phyloP scores from a whole-genome alignment of 768 basidiomycete species.

The Pisolithus albus region DNA sequence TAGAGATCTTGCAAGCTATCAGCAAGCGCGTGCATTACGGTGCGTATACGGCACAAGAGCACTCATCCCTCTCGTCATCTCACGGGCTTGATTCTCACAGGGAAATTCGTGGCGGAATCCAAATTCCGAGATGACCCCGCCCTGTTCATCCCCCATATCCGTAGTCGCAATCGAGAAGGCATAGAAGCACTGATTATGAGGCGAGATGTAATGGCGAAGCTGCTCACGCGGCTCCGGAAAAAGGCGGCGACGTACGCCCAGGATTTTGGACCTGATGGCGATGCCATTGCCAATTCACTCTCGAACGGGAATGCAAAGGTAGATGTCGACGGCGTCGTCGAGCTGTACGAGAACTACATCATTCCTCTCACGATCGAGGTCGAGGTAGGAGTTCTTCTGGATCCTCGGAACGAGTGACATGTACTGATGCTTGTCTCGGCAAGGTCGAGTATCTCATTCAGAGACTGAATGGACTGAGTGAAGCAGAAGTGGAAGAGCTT shows the following conservation, averaged over 20 bases:
- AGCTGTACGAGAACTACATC: slow-evolving; percentile 90
- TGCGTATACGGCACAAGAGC: slow-evolving; percentile 28
- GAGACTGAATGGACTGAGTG: slow-evolving; percentile 77
- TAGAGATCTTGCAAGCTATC: slow-evolving; percentile 96
- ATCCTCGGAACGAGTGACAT: not conserved
- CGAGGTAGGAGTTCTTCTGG: slow-evolving; percentile 56
- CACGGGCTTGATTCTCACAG: slow-evolving; percentile 34
- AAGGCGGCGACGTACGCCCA: slow-evolving; percentile 79
- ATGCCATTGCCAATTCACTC: slow-evolving; percentile 32
- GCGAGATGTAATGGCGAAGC: slow-evolving; percentile 84
- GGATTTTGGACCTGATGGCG: slow-evolving; percentile 70
- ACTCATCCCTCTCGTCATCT: not conserved
- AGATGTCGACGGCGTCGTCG: slow-evolving; percentile 87
- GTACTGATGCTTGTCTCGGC: not conserved
- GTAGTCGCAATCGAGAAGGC: slow-evolving; percentile 63
- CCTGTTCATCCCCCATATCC: slow-evolving; percentile 90
- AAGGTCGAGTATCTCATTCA: slow-evolving; percentile 95
- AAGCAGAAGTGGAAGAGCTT: slow-evolving; percentile 72
- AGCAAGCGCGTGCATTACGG: slow-evolving; percentile 98
- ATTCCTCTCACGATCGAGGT: slow-evolving; percentile 98
- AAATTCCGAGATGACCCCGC: slow-evolving; percentile 87
- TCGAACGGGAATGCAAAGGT: slow-evolving; percentile 55
- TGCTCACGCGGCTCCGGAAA: slow-evolving; percentile 77
- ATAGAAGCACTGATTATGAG: slow-evolving; percentile 92
- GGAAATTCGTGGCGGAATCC: slow-evolving; percentile 98